Base-by-base conservation (phyloP, 1,284 basidiomycete species). In the Boletus austroedulis region DNA sequence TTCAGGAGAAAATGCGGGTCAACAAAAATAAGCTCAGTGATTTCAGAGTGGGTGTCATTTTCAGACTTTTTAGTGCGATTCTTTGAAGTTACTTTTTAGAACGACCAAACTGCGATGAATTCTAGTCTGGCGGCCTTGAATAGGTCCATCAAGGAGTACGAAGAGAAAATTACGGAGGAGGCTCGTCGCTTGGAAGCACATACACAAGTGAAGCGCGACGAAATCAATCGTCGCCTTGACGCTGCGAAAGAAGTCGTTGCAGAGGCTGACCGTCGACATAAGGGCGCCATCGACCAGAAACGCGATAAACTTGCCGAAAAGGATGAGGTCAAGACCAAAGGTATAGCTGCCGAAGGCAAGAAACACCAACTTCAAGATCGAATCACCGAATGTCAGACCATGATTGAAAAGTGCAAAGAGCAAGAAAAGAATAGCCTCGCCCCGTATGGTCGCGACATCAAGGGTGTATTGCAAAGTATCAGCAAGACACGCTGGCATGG, bases 401-500 rank as follows among this genome's bases (percentile, higher is more conserved):
- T 82, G 71, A 81, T 88, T 53, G 63, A 65, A 44, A 73, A 76
- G 41, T 80, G 80, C 46, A 73, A 68, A 43, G 75, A 80, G 40
- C 74, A 80, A 45, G 80, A 83, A 64, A 77, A 79, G 58, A 84
- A 86, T 65, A 77, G 75, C 47, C 76, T 86, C n/a, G 76, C 81
- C 15, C 78, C 82, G 4, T 92, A 85, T 62, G 90, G 90, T 2
- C 74, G 67, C 24, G 79, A 89, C 60, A 84, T 91, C 65, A 77
- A 87, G 50, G 67, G 68, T 0, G 79, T 94, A n/a, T 61, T 88
- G 23, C 76, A 78, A 7, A 76, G 72, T 41, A 90, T 97, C 51
- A 65, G 76, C n/a, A 65, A 64, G 11, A 75, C 76, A 62, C 71
- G 64, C 7, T 94, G 93, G 93, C 68, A 78, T 29, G 89, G 88